Percentiles rank a stretch among this genome's conserved stretches.
Evolutionary conservation across 2,329 filamentous ascomycete genomes (phyloP).

Genomic region (Tetracladium maxilliforme): DNA sequence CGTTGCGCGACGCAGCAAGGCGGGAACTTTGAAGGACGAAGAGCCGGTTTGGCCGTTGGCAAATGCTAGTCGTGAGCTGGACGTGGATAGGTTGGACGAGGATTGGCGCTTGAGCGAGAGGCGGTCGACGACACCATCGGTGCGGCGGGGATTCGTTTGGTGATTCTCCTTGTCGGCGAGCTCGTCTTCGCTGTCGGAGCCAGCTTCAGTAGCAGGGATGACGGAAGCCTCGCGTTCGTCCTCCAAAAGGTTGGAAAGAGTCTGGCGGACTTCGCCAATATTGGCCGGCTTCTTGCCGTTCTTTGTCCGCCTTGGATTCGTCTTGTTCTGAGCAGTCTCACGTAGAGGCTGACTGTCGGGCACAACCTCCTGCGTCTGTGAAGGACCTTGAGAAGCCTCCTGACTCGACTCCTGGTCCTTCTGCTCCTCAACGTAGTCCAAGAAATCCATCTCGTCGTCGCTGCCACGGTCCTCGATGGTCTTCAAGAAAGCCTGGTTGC

Average conservation of each 20-base stretch:
- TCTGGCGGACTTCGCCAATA: slow-evolving; percentile 69
- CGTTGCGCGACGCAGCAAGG: slow-evolving; percentile 59
- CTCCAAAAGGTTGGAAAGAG: slow-evolving; percentile 71
- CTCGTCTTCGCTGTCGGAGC: slow-evolving; percentile 33
- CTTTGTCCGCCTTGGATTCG: slow-evolving; percentile 47
- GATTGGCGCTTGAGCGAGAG: slow-evolving; percentile 50
- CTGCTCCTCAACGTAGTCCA: slow-evolving; percentile 35
- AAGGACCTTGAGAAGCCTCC: slow-evolving; percentile 11
- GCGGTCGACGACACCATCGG: slow-evolving; percentile 50
- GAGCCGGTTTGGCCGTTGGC: slow-evolving; percentile 20
- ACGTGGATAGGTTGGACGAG: slow-evolving; percentile 20
- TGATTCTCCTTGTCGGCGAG: slow-evolving; percentile 12
- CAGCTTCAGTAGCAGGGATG: slow-evolving; percentile 30
- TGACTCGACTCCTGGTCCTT: slow-evolving; percentile 14
- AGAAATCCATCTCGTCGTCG: slow-evolving; percentile 65
- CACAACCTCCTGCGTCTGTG: too few relatives aligned
- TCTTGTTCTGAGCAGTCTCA: slow-evolving; percentile 19
- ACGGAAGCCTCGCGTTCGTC: slow-evolving; percentile 37
- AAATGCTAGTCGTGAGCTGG: slow-evolving; percentile 39
- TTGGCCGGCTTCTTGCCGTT: slow-evolving; percentile 54
- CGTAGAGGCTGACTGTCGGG: slow-evolving; percentile 41
- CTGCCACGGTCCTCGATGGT: slow-evolving; percentile 73
- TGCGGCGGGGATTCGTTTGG: slow-evolving; percentile 19
- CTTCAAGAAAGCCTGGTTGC: slow-evolving; percentile 78
- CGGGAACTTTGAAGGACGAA: slow-evolving; percentile 49